Evolutionary conservation across 306 rosid genomes (phyloP).

Genomic region (Vigna trinervia): DNA sequence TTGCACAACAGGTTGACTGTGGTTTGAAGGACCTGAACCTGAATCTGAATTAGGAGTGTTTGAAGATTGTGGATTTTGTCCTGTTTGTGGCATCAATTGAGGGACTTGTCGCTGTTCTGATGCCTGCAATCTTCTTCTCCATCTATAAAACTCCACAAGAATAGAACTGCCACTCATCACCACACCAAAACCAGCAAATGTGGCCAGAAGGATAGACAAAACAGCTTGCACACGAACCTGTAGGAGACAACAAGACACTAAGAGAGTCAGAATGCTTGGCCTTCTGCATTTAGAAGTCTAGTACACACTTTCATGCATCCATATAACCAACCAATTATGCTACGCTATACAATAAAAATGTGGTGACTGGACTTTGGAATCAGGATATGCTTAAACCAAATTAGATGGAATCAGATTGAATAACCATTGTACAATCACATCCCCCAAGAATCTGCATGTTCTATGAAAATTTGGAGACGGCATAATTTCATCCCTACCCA

Average conservation of each 20-base stretch:
- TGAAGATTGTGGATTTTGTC: slow-evolving; percentile 42
- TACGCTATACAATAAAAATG: slow-evolving; percentile 3
- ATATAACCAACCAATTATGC: slow-evolving; percentile 23
- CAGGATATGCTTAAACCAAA: slow-evolving; percentile 35
- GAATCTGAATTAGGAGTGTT: slow-evolving; percentile 34
- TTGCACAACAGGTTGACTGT: slow-evolving; percentile 39
- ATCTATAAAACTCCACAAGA: slow-evolving; percentile 67
- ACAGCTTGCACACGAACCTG: slow-evolving; percentile 91
- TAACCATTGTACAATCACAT: not conserved
- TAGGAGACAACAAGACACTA: slow-evolving; percentile 13
- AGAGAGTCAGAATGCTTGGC: slow-evolving; percentile 11
- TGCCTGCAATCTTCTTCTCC: slow-evolving; percentile 69
- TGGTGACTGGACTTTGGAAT: not conserved
- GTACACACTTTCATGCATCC: slow-evolving; percentile 1
- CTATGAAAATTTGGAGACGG: not conserved
- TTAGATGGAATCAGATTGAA: slow-evolving; percentile 21
- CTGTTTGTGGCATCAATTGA: slow-evolving; percentile 46
- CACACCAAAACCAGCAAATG: slow-evolving; percentile 90
- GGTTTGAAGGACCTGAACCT: slow-evolving; percentile 31
- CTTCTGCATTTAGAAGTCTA: slow-evolving; percentile 10
- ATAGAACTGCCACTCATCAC: slow-evolving; percentile 93
- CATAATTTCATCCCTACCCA: not conserved
- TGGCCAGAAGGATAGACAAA: slow-evolving; percentile 84
- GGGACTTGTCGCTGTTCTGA: slow-evolving; percentile 54
- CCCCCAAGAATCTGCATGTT: not conserved